These are phyloP conservation scores for Russula ochroleuca DNA, from an alignment of 768 basidiomycete genomes.

Conservation along the genomic window DNA sequence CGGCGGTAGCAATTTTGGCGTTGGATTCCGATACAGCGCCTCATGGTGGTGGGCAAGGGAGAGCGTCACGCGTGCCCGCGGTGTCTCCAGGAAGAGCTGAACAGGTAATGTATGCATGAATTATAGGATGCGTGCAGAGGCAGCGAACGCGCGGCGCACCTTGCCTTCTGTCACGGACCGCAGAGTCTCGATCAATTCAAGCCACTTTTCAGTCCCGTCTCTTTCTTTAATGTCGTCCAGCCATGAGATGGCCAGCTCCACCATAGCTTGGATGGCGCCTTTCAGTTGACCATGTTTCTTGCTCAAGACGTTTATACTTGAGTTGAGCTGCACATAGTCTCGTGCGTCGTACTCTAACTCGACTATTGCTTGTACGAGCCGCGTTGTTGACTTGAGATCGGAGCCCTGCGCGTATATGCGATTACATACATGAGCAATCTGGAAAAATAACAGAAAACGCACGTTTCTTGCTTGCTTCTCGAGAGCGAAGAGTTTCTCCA, in stretches of 20 bases:
- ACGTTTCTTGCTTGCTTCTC: slow-evolving; percentile 99
- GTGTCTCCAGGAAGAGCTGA: slow-evolving; percentile 95
- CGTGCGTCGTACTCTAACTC: slow-evolving; percentile 68
- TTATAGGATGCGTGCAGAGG: slow-evolving; percentile 1
- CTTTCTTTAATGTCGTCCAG: slow-evolving; percentile 66
- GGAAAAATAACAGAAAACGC: slow-evolving; percentile 28
- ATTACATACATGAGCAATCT: slow-evolving; percentile 9
- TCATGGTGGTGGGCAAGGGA: slow-evolving; percentile 85
- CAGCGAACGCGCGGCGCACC: slow-evolving; percentile 43
- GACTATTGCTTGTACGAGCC: slow-evolving; percentile 69
- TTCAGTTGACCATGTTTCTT: slow-evolving; percentile 99
- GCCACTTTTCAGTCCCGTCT: slow-evolving; percentile 70
- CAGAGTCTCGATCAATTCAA: slow-evolving; percentile 85
- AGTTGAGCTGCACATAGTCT: slow-evolving; percentile 68
- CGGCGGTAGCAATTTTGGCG: slow-evolving; percentile 36
- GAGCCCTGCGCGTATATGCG: slow-evolving; percentile 58
- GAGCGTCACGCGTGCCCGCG: slow-evolving; percentile 90
- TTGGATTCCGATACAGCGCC: slow-evolving; percentile 47
- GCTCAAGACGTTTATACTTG: slow-evolving; percentile 61
- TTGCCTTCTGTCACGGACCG: slow-evolving; percentile 95
- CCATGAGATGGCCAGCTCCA: slow-evolving; percentile 82
- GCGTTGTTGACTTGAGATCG: slow-evolving; percentile 87
- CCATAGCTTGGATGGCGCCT: slow-evolving; percentile 83
- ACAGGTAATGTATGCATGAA: not conserved
- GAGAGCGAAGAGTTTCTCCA: slow-evolving; percentile 82